Conservation (phyloP, 129 eudicot genomes). For the Helianthus tuberosus region DNA sequence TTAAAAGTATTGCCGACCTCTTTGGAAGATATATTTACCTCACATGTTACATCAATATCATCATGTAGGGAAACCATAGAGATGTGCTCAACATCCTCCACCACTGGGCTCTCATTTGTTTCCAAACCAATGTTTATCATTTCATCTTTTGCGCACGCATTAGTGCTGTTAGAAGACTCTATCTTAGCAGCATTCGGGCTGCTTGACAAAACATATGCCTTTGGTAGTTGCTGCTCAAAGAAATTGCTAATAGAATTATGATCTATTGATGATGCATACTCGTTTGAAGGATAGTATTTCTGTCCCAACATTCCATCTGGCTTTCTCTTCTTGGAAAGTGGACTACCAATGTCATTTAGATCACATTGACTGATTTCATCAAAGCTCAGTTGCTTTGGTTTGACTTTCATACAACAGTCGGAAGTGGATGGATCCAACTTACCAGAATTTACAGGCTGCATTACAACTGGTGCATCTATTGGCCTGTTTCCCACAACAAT, state of each 20-base stretch:
- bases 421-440: conserved; percentile 24
- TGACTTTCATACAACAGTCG: conserved; percentile 38
- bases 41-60: conserved; percentile 22
- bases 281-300: conserved; percentile 22
- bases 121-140: conserved; percentile 15
- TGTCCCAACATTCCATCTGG: conserved; percentile 37
- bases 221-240: conserved; percentile 31
- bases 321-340: conserved; percentile 29
- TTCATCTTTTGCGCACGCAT: conserved; percentile 23
- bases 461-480: conserved; percentile 29
- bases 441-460: conserved; percentile 30
- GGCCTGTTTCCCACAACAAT: conserved; percentile 27
- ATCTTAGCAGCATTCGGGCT: conserved; percentile 15
- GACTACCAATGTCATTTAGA: conserved; percentile 27
- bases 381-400: conserved; percentile 63
- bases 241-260: conserved; percentile 26
- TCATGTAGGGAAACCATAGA: conserved; percentile 25
- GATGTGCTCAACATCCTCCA: conserved; percentile 30
- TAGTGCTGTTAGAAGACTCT: conserved; percentile 3
- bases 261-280: conserved; percentile 36
- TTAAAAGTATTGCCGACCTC: conserved; percentile 23
- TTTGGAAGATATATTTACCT: conserved; percentile 25
- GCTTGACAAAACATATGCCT: conserved; percentile 20
- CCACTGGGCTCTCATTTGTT: conserved; percentile 10
- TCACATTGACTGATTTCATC: conserved; percentile 41